A percentile compares a stretch with the other conserved stretches of the same genome.
phyloP scores from a whole-genome alignment of 164 flowering plant species.

The Aristolochia californica region DNA sequence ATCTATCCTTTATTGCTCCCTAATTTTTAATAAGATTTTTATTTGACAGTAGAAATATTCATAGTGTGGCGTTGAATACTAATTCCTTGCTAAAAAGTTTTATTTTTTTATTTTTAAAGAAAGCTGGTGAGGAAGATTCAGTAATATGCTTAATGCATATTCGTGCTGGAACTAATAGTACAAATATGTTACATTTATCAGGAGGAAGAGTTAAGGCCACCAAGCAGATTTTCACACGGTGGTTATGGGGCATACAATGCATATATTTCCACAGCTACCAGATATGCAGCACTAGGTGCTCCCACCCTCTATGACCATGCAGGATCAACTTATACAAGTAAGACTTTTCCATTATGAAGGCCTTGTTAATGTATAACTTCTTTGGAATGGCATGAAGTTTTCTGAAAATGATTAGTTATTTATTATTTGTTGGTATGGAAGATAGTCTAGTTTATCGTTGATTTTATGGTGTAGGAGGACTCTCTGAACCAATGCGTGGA shows the following conservation, averaged over 20 bases:
- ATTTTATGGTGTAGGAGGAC: slow-evolving; percentile 13
- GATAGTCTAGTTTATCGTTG: not conserved
- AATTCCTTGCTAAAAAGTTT: too few relatives aligned
- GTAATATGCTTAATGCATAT: too few relatives aligned
- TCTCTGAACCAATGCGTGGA: slow-evolving; percentile 38
- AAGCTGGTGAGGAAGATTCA: too few relatives aligned
- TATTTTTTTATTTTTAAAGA: too few relatives aligned
- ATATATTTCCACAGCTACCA: slow-evolving; percentile 86
- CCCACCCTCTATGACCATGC: slow-evolving; percentile 93
- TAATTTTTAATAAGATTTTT: not conserved
- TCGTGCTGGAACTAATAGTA: too few relatives aligned
- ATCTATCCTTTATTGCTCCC: not conserved
- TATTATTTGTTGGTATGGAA: not conserved
- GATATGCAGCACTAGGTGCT: slow-evolving; percentile 97
- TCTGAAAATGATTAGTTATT: too few relatives aligned
- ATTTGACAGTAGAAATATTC: too few relatives aligned
- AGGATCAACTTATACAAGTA: slow-evolving; percentile 69
- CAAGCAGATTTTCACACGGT: slow-evolving; percentile 47
- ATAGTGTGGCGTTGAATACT: too few relatives aligned
- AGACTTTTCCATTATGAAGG: slow-evolving; percentile 14
- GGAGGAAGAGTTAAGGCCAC: slow-evolving; percentile 79
- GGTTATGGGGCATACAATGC: slow-evolving; percentile 98
- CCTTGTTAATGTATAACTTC: not conserved
- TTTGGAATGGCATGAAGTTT: not conserved
- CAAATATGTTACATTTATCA: slow-evolving; percentile 12